Percentiles rank a stretch among this genome's conserved stretches.
Evolutionary conservation across 2,329 filamentous ascomycete species (phyloP).

Genomic region (Cladobotryum protrusum): DNA sequence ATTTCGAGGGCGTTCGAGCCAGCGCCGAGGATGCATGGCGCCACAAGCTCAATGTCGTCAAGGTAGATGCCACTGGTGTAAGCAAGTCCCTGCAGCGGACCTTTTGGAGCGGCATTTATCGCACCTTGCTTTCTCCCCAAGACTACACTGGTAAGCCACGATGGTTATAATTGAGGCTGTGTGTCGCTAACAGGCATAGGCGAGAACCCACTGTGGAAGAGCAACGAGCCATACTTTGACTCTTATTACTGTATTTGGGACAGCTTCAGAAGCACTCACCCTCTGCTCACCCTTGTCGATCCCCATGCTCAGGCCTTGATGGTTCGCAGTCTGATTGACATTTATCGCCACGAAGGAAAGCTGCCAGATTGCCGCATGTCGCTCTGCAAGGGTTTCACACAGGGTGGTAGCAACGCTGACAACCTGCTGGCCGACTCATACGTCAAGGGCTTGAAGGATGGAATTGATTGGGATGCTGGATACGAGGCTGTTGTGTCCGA

Average conservation of each 20-base stretch:
- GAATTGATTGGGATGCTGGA: slow-evolving; percentile 62
- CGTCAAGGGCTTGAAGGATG: slow-evolving; percentile 59
- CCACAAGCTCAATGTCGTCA: slow-evolving; percentile 54
- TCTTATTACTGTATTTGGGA: slow-evolving; percentile 68
- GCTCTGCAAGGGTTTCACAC: slow-evolving; percentile 68
- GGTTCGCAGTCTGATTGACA: slow-evolving; percentile 65
- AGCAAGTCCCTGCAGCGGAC: slow-evolving; percentile 53
- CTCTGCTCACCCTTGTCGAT: slow-evolving; percentile 65
- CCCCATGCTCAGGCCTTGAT: slow-evolving; percentile 61
- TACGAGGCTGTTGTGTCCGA: slow-evolving; percentile 70
- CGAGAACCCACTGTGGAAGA: slow-evolving; percentile 66
- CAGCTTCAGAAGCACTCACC: slow-evolving; percentile 64
- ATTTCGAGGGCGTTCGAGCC: slow-evolving; percentile 51
- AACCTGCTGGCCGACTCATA: slow-evolving; percentile 64
- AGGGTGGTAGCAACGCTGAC: slow-evolving; percentile 72
- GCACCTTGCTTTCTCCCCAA: slow-evolving; percentile 63
- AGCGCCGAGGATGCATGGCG: slow-evolving; percentile 56
- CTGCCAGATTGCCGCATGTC: slow-evolving; percentile 74
- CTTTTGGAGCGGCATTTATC: slow-evolving; percentile 68
- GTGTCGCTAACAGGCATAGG: slow-evolving; percentile 33
- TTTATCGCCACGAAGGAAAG: slow-evolving; percentile 61
- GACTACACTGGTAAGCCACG: slow-evolving; percentile 52
- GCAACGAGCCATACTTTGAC: slow-evolving; percentile 67
- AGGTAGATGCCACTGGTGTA: slow-evolving; percentile 48
- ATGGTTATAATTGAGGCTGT: too few relatives aligned